These are phyloP conservation scores for Lojkania enalia DNA, from an alignment of 2,329 filamentous ascomycete species.

Conservation along the genomic window DNA sequence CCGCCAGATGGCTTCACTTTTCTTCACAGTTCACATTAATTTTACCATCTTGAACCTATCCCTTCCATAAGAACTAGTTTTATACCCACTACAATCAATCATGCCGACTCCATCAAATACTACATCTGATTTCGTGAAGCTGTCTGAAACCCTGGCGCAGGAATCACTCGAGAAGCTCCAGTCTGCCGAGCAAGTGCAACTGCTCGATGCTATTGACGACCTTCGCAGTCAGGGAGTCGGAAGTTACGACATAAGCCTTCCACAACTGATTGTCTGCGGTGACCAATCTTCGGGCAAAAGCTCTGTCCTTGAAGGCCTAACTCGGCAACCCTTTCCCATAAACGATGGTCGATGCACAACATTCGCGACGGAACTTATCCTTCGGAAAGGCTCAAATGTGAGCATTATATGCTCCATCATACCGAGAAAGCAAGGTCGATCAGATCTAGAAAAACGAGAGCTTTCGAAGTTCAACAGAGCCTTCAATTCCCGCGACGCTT, in stretches of 20 bases:
- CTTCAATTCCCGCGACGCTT: conserved; percentile 24
- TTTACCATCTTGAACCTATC: no score
- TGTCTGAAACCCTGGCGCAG: no score
- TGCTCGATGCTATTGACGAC: conserved; percentile 58
- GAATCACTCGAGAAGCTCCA: conserved; percentile 31
- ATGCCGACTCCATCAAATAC: no score
- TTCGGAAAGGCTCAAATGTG: conserved; percentile 48
- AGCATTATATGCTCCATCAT: conserved; percentile 52
- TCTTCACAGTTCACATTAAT: no score
- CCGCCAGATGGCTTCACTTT: no score
- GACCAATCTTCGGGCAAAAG: conserved; percentile 38
- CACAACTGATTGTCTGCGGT: conserved; percentile 36
- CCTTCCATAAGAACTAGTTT: no score
- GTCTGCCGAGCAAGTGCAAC: conserved; percentile 41
- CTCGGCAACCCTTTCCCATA: conserved; percentile 61
- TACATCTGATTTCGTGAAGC: no score
- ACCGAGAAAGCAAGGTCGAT: conserved; percentile 15
- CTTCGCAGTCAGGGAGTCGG: conserved; percentile 40
- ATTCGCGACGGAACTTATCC: conserved; percentile 63
- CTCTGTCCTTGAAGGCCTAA: conserved; percentile 41
- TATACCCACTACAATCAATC: no score
- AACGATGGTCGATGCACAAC: conserved; percentile 61
- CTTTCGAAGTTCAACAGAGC: conserved; percentile 15
- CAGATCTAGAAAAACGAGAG: conserved; percentile 20
- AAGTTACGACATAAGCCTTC: conserved; percentile 39